phyloP scores from a whole-genome alignment of 225 moss, liverwort and hornwort genomes.

The Sphagnum contortum region DNA sequence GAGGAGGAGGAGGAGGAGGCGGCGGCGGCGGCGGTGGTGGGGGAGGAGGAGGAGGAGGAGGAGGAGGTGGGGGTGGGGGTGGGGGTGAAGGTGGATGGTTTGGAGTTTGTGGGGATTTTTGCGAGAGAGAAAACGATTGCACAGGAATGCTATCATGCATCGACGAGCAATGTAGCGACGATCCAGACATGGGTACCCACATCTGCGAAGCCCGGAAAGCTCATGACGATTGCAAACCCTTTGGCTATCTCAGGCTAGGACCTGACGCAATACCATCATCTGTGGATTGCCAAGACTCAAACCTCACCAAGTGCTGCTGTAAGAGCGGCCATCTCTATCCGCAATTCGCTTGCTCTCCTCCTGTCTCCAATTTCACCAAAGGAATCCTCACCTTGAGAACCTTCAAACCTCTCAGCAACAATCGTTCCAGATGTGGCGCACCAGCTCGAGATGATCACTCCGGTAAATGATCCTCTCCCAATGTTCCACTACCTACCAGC shows the following conservation, averaged over 20 bases:
- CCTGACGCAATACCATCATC: neutral
- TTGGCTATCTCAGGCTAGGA: neutral
- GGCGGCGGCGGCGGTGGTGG: neutral
- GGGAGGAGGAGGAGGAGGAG: neutral
- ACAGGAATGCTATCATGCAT: neutral
- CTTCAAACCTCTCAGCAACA: neutral
- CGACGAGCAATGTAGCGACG: neutral
- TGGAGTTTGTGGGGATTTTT: neutral
- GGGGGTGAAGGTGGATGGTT: neutral
- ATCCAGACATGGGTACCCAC: constrained; percentile 1
- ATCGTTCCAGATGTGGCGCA: constrained; percentile 1
- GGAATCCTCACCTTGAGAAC: constrained; percentile 5
- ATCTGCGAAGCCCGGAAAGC: neutral
- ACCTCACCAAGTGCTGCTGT: constrained; percentile 8
- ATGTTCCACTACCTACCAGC: no score
- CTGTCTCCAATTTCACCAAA: neutral
- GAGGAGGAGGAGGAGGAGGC: no score
- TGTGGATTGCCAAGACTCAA: neutral
- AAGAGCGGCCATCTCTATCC: neutral
- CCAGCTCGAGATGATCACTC: neutral
- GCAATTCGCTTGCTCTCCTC: constrained; percentile 8
- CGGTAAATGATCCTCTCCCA: neutral
- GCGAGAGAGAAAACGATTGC: neutral
- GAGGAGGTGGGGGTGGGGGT: neutral
- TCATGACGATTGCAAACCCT: constrained; percentile 1